Conservation (phyloP, 2,329 filamentous ascomycete genomes). For the Gnomoniopsis smithogilvyi region DNA sequence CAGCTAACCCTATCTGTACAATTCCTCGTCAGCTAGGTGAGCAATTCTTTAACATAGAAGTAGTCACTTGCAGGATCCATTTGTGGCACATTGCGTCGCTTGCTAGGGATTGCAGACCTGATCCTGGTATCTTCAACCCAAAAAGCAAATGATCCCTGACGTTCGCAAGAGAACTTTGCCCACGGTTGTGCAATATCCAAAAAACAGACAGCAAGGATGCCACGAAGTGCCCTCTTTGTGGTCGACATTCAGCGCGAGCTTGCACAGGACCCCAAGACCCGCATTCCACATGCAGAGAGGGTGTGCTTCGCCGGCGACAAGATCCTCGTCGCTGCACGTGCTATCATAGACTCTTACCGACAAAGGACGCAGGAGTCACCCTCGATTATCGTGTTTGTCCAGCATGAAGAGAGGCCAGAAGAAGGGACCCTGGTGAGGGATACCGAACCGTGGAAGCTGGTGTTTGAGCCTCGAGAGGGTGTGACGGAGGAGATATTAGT, state of each 20-base stretch:
- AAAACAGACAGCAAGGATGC: neutral
- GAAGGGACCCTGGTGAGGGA: constrained; percentile 22
- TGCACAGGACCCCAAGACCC: constrained; percentile 22
- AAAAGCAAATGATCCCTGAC: too few species aligned
- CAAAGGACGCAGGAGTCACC: neutral
- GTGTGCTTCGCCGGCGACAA: constrained; percentile 20
- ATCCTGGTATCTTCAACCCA: too few species aligned
- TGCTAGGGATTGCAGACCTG: too few species aligned
- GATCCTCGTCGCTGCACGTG: constrained; percentile 23
- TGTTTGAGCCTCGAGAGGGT: constrained; percentile 24
- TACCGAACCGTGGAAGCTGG: constrained; percentile 26
- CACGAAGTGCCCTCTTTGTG: constrained; percentile 28
- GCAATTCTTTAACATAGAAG: too few species aligned
- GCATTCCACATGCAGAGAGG: constrained; percentile 25
- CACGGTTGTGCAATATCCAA: neutral
- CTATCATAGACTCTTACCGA: constrained; percentile 12
- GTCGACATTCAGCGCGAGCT: constrained; percentile 33
- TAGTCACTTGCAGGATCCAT: too few species aligned
- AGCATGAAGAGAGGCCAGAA: constrained; percentile 27
- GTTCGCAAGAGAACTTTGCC: neutral
- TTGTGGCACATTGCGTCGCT: too few species aligned
- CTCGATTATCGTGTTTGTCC: constrained; percentile 26
- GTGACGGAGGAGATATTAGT: constrained; percentile 24
- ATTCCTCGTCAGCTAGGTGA: too few species aligned
- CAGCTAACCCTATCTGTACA: too few species aligned